Base-by-base conservation (phyloP, 805 yeast species). In the Barnettozyma populi region DNA sequence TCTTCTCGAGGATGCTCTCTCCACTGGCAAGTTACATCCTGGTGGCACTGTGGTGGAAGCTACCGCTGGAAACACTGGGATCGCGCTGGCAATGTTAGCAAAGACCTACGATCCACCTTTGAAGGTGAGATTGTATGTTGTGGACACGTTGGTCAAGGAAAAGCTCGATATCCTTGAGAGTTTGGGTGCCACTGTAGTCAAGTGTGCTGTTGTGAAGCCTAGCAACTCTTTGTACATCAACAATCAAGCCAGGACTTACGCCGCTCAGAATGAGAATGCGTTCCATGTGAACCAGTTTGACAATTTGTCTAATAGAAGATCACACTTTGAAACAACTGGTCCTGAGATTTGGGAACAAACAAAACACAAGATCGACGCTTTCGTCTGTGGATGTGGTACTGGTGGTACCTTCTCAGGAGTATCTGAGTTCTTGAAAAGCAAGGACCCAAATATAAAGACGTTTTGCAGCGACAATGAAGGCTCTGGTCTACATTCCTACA, bases 381-480 rank as follows among this genome's bases (percentile, higher is more conserved):
- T 86, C 60, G 75, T 86, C 21, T 73, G 82, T 4, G 90, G 92
- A 1, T 81, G 90, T 10, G 95, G 95, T 3, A 87, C 95, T 0
- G 95, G 86, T 40, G 95, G 95, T 52, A 86, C 95, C 4, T 82
- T 87, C 38, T 68, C 84, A n/a, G 95, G 95, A 41, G 84, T 84
- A 37, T 73, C 89, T 4, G 68, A 70, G 48, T 87, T 68, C 63
- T 72, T 86, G 54, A 84, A 77, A 57, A 79, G 75, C 55, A 56
- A 65, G 38, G 54, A 67, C 31, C 64, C 73, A 0, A 36, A 57
- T 0, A 57, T 80, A 0, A 66, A 65, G 39, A 71, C 81, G 2
- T 70, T 82, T 16, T 67, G 87, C 27, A 88, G 94, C 1, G 95
- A 87, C 62, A 92, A 92, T 0, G 90, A 82, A 54, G 95, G 95